Evolutionary conservation across 257 asterid species (phyloP), one percentile per base, ranked within the genome.

Genomic region (Vinca minor): DNA sequence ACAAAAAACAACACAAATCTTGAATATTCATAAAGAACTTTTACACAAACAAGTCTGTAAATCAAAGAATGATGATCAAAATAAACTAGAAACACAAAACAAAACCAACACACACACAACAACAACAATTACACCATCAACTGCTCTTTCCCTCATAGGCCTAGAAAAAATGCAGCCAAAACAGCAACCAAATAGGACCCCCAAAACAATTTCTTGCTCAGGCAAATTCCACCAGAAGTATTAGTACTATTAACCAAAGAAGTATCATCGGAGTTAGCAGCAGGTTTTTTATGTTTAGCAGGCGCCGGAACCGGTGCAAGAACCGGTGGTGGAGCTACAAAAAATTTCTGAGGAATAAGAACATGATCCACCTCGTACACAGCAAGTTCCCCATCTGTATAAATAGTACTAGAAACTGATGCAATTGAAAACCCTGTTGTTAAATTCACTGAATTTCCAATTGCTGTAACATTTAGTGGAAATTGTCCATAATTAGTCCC

Each of bases 301-400:
- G 91, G 84, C 0, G 84, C 79, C 13, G 88, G 92, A 9, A 87
- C 76, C 7, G 88, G 91, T 11, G 86, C 66, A 4, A 73, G 70
- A 48, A 71, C 75, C 1, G 92, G 89, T 0, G 92, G 78, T 1
- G 82, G 82, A 45, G 82, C 38, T 1, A 69, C 73, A 31, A 81
- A 81, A 44, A 81, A 79, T 55, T 70, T 71, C 23, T 68, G 77
- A 0, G 93, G 87, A 4, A 83, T 77, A 39, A 83, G 77, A 34
- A 81, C 85, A 0, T 79, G 63, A 46, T 85, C 85, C 20, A 81
- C 84, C 63, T 77, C 69, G 60, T 83, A 83, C 4, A 85, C 78
- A 0, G 87, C 89, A 9, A 83, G 68, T 61, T 79, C 80, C 13
- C 54, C 44, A 59, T 81, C 86, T 0, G 81, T 70, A 48, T 79